These are phyloP conservation scores for Phytophthora syringae DNA, from an alignment of 352 stramenopile species.

Conservation along the genomic window DNA sequence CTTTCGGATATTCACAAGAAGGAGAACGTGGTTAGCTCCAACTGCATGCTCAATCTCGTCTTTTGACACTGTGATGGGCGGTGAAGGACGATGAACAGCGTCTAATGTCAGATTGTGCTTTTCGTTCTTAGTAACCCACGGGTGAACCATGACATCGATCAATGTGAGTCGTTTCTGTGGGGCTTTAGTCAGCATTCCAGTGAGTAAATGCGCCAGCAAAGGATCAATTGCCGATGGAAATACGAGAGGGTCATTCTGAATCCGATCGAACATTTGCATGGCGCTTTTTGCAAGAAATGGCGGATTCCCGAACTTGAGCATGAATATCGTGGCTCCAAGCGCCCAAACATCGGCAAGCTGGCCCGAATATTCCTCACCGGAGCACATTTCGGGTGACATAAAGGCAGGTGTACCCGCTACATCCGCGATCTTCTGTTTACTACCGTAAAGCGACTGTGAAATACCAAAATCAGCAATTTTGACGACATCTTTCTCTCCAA, in stretches of 20 bases:
- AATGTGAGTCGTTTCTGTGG: conserved; percentile 64
- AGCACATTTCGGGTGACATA: conserved; percentile 94
- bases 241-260: conserved; percentile 78
- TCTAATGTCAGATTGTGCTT: conserved; percentile 34
- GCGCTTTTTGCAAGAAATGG: conserved; percentile 92
- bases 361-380: conserved; percentile 80
- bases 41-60: conserved; percentile 83
- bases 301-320: conserved; percentile 88
- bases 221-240: conserved; percentile 67
- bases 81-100: conserved; percentile 28
- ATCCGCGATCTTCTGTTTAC: conserved; percentile 79
- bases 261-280: conserved; percentile 89
- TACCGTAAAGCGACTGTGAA: conserved; percentile 84
- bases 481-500: conserved; percentile 87
- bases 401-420: conserved; percentile 92
- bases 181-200: conserved; percentile 72
- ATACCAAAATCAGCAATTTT: conserved; percentile 95
- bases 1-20: conserved; percentile 74
- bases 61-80: conserved; percentile 68
- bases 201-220: conserved; percentile 59
- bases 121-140: conserved; percentile 82
- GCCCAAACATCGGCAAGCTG: conserved; percentile 93
- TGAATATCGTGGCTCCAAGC: conserved; percentile 89
- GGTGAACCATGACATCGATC: conserved; percentile 73
- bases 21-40: conserved; percentile 52